Percentiles rank a stretch among this genome's conserved stretches.
These are phyloP conservation scores for Bocquillonia castaneifolia DNA, from an alignment of 441 rosid genomes.

Conservation along the genomic window DNA sequence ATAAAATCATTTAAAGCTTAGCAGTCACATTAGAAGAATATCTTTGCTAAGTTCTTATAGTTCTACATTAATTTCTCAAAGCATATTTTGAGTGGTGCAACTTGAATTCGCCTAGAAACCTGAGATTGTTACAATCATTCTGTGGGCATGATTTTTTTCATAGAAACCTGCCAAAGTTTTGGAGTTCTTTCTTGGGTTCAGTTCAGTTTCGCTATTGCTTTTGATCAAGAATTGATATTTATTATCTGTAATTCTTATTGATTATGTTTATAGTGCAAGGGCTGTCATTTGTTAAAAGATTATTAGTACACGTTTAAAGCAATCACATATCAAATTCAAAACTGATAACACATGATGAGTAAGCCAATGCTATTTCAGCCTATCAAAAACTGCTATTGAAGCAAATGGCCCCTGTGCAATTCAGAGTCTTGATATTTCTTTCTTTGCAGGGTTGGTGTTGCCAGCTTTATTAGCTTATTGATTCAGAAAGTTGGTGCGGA, in stretches of 20 bases:
- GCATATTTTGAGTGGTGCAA: neutral
- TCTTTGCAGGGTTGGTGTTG: constrained; percentile 84
- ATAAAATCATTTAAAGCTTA: neutral
- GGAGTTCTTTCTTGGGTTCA: neutral
- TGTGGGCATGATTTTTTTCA: neutral
- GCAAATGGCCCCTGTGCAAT: constrained; percentile 3
- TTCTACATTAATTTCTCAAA: neutral
- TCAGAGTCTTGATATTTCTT: constrained; percentile 1
- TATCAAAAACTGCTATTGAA: constrained; percentile 2
- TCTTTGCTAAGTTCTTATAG: neutral
- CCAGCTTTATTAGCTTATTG: constrained; percentile 76
- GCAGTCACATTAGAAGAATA: neutral
- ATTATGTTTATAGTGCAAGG: neutral
- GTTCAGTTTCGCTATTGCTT: neutral
- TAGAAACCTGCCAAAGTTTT: neutral
- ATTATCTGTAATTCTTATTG: neutral
- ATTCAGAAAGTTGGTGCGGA: constrained; percentile 78
- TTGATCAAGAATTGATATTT: neutral
- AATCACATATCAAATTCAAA: neutral
- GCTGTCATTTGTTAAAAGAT: neutral
- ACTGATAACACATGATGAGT: neutral
- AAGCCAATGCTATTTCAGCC: neutral
- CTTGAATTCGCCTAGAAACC: neutral
- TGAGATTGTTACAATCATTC: neutral
- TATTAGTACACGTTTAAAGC: neutral